Evolutionary conservation across 768 basidiomycete genomes (phyloP).

Genomic region (Hypholoma fasciculare): DNA sequence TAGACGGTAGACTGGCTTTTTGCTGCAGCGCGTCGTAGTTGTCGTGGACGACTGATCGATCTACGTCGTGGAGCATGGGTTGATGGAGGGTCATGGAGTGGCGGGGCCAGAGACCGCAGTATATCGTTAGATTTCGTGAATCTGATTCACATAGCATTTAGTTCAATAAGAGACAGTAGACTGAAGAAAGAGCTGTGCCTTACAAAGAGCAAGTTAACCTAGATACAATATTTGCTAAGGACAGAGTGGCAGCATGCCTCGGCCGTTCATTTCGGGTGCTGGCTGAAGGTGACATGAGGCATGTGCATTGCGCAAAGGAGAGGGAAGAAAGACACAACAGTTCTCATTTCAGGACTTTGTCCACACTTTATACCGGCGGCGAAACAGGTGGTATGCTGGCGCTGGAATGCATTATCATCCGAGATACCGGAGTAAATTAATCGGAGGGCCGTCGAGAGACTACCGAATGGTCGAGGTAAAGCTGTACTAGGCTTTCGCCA

Average conservation of each 20-base stretch:
- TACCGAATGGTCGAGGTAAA: constrained; percentile 18
- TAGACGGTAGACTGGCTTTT: constrained; percentile 10
- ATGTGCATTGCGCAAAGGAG: constrained; percentile 16
- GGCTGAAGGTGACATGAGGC: constrained; percentile 28
- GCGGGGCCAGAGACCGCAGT: neutral
- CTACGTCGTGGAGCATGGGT: constrained; percentile 7
- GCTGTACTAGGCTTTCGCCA: constrained; percentile 12
- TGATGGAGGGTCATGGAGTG: neutral
- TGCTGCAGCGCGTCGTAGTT: constrained; percentile 31
- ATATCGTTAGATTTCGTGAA: constrained; percentile 1
- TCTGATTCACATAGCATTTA: neutral
- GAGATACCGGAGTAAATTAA: constrained; percentile 19
- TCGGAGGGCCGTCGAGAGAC: constrained; percentile 15
- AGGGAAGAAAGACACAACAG: constrained; percentile 13
- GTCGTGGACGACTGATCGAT: constrained; percentile 35
- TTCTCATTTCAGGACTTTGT: neutral
- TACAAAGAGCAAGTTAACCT: constrained; percentile 27
- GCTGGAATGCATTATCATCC: constrained; percentile 18
- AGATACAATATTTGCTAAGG: constrained; percentile 48
- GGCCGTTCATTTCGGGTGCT: constrained; percentile 48
- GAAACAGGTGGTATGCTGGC: constrained; percentile 3
- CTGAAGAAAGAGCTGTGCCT: constrained; percentile 8
- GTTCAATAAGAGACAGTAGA: too few relatives aligned
- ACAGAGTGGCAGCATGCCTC: constrained; percentile 40
- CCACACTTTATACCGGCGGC: constrained; percentile 10